A percentile compares a stretch with the other conserved stretches of the same genome.
phyloP scores from a whole-genome alignment of 345 rosid genomes.

The Nephelium lappaceum region DNA sequence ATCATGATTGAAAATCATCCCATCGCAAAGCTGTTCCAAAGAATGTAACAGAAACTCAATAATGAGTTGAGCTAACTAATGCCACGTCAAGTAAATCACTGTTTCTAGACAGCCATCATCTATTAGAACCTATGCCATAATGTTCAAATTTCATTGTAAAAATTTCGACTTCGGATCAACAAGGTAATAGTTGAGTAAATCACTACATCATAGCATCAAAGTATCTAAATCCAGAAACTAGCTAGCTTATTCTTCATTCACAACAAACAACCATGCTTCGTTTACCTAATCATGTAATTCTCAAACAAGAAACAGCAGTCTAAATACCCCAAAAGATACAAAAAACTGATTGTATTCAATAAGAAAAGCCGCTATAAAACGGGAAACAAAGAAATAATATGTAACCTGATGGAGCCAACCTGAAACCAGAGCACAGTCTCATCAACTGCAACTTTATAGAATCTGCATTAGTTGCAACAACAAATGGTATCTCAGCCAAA shows the following conservation, averaged over 20 bases:
- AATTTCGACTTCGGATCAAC: background rate
- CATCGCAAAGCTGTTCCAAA: constrained; percentile 79
- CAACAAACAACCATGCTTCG: background rate
- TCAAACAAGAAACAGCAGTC: background rate
- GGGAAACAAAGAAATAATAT: constrained; percentile 47
- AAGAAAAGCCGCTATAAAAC: background rate
- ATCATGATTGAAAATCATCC: constrained; percentile 90
- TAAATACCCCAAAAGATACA: background rate
- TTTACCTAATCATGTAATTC: background rate
- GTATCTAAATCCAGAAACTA: constrained; percentile 1
- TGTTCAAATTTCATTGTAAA: background rate
- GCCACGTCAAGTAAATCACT: background rate
- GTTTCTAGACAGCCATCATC: background rate
- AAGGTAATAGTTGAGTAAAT: background rate
- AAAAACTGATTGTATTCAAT: background rate
- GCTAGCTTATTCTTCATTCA: background rate
- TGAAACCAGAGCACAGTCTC: constrained; percentile 91
- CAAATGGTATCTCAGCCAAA: constrained; percentile 4
- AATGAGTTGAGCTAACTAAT: constrained; percentile 30
- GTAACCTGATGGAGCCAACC: constrained; percentile 99
- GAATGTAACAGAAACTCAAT: constrained; percentile 29
- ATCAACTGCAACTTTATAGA: constrained; percentile 73
- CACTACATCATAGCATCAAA: background rate
- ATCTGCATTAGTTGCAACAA: constrained; percentile 47
- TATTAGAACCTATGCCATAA: background rate